These are phyloP conservation scores for Arthrobotrys pseudoclavata DNA, from an alignment of 2,329 filamentous ascomycete genomes.

Conservation along the genomic window DNA sequence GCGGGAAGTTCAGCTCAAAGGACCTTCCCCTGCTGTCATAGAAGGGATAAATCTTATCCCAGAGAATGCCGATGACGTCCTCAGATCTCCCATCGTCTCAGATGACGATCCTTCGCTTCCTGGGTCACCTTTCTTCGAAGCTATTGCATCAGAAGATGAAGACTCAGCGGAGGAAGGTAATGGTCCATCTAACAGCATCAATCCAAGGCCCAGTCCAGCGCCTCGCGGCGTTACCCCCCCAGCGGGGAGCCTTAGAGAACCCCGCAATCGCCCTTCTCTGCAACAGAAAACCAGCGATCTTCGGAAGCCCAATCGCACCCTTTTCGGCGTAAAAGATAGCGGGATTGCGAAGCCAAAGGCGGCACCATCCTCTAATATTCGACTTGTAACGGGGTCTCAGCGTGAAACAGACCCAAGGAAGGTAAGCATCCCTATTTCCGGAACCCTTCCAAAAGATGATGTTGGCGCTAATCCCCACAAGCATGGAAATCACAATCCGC, in stretches of 20 bases:
- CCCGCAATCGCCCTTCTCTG: conserved; percentile 2
- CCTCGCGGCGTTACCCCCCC: background rate
- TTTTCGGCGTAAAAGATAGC: conserved; percentile 48
- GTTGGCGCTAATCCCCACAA: conserved; percentile 10
- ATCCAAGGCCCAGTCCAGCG: background rate
- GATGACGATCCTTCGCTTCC: conserved; percentile 47
- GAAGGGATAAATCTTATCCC: conserved; percentile 48
- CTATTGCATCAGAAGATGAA: conserved; percentile 17
- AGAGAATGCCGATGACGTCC: conserved; percentile 35
- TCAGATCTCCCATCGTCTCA: conserved; percentile 40
- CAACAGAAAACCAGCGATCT: conserved; percentile 37
- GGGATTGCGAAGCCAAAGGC: conserved; percentile 72
- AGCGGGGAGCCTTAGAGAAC: conserved; percentile 14
- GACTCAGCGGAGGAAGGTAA: conserved; percentile 7
- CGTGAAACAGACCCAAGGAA: conserved; percentile 65
- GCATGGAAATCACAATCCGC: conserved; percentile 18
- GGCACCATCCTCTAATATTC: conserved; percentile 76
- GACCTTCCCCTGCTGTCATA: conserved; percentile 28
- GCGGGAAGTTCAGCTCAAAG: conserved; percentile 37
- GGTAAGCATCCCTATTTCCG: conserved; percentile 60
- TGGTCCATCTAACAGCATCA: conserved; percentile 7
- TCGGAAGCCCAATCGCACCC: conserved; percentile 42
- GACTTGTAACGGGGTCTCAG: conserved; percentile 77
- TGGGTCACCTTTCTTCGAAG: conserved; percentile 36
- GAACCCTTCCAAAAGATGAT: background rate